These are phyloP conservation scores for Salix arbutifolia DNA, from an alignment of 345 rosid species.

Conservation along the genomic window DNA sequence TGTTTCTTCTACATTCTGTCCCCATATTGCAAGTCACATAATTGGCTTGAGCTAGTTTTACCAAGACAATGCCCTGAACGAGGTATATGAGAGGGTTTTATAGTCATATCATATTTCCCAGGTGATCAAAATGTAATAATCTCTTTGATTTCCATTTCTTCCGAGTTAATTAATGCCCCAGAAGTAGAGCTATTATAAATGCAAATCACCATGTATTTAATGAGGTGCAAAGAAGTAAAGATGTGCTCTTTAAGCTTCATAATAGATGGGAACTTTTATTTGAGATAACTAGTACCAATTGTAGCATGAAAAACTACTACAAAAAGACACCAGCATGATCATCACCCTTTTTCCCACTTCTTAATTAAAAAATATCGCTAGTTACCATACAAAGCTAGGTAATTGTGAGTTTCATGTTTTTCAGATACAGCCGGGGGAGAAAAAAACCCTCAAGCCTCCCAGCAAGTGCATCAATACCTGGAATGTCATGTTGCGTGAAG, in stretches of 20 bases:
- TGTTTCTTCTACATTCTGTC: not conserved
- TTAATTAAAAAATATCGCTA: not conserved
- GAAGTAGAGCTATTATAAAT: not conserved
- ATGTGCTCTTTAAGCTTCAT: not conserved
- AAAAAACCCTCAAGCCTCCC: not conserved
- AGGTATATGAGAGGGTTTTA: not conserved
- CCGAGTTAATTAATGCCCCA: not conserved
- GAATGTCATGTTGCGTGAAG: constrained; percentile 80
- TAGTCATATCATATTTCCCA: not conserved
- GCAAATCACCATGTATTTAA: not conserved
- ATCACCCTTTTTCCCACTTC: not conserved
- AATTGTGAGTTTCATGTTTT: not conserved
- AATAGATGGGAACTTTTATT: not conserved
- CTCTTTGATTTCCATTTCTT: not conserved
- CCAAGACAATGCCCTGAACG: not conserved
- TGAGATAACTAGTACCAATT: not conserved
- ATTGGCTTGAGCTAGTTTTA: not conserved
- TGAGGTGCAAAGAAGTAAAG: not conserved
- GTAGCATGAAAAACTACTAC: not conserved
- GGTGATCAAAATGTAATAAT: not conserved
- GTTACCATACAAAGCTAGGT: not conserved
- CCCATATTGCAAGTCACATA: not conserved
- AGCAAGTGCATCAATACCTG: constrained; percentile 43
- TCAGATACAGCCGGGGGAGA: not conserved
- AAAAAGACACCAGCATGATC: not conserved